These are phyloP conservation scores for Micromonas commoda DNA, from an alignment of 139 green algal species.

Conservation along the genomic window DNA sequence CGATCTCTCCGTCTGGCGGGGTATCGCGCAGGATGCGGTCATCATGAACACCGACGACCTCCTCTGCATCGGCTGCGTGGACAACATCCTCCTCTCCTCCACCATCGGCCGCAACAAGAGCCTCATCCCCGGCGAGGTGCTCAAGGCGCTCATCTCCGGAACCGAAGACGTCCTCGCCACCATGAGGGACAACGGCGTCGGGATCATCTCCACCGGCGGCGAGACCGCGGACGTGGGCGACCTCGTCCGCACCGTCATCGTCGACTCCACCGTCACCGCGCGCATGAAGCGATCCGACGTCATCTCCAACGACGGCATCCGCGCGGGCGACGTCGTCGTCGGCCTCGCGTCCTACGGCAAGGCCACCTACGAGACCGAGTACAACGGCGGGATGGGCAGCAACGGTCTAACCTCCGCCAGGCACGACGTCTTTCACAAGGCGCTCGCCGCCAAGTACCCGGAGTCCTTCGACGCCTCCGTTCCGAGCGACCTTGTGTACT, in stretches of 20 bases:
- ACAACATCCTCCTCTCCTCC: slow-evolving; percentile 25
- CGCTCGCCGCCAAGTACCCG: slow-evolving; percentile 15
- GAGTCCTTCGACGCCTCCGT: slow-evolving; percentile 18
- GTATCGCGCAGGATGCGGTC: slow-evolving; percentile 28
- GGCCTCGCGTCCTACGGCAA: slow-evolving; percentile 17
- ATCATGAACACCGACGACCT: slow-evolving; percentile 33
- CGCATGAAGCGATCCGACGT: slow-evolving; percentile 20
- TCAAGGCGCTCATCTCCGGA: slow-evolving; percentile 16
- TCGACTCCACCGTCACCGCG: slow-evolving; percentile 22
- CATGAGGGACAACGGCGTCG: slow-evolving; percentile 17
- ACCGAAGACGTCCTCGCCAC: slow-evolving; percentile 26
- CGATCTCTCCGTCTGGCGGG: slow-evolving; percentile 24
- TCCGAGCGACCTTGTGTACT: slow-evolving; percentile 17
- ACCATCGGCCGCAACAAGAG: slow-evolving; percentile 27
- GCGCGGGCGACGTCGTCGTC: slow-evolving; percentile 22
- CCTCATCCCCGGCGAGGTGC: slow-evolving; percentile 23
- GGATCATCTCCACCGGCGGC: slow-evolving; percentile 19
- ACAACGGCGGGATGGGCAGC: slow-evolving; percentile 26
- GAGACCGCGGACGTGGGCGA: slow-evolving; percentile 28
- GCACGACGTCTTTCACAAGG: slow-evolving; percentile 26
- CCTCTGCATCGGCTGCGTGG: slow-evolving; percentile 23
- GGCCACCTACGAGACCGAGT: slow-evolving; percentile 29
- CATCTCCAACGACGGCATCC: slow-evolving; percentile 25
- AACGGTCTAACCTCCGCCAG: slow-evolving; percentile 22
- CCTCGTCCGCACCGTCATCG: slow-evolving; percentile 24